Percentiles rank a stretch among this genome's conserved stretches.
Conservation (phyloP, 805 yeast species). For the Metschnikowia shivogae region DNA sequence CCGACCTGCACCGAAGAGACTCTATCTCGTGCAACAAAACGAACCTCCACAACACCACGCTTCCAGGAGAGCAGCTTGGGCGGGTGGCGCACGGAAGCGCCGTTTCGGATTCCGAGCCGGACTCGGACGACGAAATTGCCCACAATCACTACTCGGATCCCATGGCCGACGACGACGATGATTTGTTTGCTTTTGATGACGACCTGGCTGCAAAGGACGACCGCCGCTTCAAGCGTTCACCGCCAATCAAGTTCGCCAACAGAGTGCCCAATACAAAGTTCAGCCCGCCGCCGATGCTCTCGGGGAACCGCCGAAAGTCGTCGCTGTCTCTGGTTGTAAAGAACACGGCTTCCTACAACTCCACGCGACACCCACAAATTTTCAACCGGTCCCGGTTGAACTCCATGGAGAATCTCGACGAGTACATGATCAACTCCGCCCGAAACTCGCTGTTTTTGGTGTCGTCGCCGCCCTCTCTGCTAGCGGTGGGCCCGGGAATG, state of each 20-base stretch:
- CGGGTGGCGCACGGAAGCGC: constrained; percentile 17
- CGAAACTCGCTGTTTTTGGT: constrained; percentile 32
- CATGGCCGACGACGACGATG: constrained; percentile 25
- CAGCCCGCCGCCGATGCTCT: constrained; percentile 34
- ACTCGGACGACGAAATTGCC: constrained; percentile 23
- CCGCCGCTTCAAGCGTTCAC: constrained; percentile 20
- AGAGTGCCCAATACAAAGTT: constrained; percentile 34
- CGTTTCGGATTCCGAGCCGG: constrained; percentile 31
- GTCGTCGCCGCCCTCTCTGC: constrained; percentile 31
- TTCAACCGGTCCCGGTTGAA: constrained; percentile 39
- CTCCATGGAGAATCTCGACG: constrained; percentile 40
- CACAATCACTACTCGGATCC: constrained; percentile 35
- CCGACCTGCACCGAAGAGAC: constrained; percentile 37
- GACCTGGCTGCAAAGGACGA: constrained; percentile 12
- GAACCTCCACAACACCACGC: constrained; percentile 43
- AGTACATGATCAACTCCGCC: constrained; percentile 39
- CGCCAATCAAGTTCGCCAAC: constrained; percentile 41
- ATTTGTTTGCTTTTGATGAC: constrained; percentile 27
- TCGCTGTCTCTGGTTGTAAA: constrained; percentile 25
- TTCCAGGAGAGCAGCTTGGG: constrained; percentile 36
- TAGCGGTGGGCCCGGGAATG: constrained; percentile 5
- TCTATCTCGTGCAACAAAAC: constrained; percentile 46
- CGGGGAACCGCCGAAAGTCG: constrained; percentile 24
- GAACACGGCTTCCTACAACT: constrained; percentile 18
- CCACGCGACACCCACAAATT: constrained; percentile 22